phyloP scores from a whole-genome alignment of 1,284 basidiomycete species.

The Apiotrichum brassicae region DNA sequence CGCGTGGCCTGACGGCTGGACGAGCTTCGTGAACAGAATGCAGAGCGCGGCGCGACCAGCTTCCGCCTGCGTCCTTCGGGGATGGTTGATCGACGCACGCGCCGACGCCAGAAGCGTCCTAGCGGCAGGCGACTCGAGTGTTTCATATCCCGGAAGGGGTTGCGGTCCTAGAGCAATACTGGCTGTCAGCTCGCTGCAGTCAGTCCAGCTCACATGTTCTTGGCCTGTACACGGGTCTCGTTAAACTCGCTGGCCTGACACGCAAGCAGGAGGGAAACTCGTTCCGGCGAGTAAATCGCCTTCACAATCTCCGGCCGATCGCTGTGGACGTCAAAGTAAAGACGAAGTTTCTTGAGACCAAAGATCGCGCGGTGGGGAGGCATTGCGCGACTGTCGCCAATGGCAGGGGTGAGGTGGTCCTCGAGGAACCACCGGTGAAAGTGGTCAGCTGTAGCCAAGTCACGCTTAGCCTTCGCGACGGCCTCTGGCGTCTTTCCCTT shows the following conservation, averaged over 20 bases:
- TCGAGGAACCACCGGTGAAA: conserved; percentile 30
- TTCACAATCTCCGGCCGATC: background rate
- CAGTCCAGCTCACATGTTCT: conserved; percentile 32
- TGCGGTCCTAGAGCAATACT: conserved; percentile 34
- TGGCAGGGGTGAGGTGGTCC: conserved; percentile 22
- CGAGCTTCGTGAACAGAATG: conserved; percentile 33
- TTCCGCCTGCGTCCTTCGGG: conserved; percentile 43
- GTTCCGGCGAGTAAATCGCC: conserved; percentile 27
- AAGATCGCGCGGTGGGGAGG: conserved; percentile 31
- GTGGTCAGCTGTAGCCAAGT: background rate
- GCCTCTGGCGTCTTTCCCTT: conserved; percentile 8
- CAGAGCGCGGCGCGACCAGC: conserved; percentile 40
- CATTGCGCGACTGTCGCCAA: conserved; percentile 21
- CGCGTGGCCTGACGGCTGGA: conserved; percentile 11
- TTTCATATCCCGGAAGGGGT: conserved; percentile 36
- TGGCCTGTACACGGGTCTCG: conserved; percentile 33
- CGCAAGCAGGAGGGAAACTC: conserved; percentile 32
- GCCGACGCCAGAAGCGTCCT: conserved; percentile 25
- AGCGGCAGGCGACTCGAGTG: conserved; percentile 10
- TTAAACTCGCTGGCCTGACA: conserved; percentile 44
- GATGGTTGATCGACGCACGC: conserved; percentile 30
- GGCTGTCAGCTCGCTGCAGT: background rate
- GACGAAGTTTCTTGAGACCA: conserved; percentile 21
- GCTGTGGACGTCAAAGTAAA: conserved; percentile 34
- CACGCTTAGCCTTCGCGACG: background rate